Conservation (phyloP, 2,329 filamentous ascomycete species). For the Pseudocercospora vitis region DNA sequence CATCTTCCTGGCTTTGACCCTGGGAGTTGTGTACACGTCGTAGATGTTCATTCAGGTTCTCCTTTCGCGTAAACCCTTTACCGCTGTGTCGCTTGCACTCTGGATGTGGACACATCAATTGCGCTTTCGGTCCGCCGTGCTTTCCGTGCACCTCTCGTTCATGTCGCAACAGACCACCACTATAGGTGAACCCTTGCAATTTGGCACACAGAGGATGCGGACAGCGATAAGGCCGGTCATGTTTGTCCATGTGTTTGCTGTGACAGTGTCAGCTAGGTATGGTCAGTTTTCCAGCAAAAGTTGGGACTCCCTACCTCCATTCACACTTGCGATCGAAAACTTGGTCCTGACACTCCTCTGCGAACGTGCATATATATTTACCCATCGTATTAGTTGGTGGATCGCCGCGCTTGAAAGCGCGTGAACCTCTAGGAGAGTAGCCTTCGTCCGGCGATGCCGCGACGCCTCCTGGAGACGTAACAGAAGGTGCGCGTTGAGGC, state of each 20-base stretch:
- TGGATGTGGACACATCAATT: conserved; percentile 77
- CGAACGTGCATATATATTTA: conserved; percentile 71
- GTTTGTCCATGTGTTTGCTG: conserved; percentile 98
- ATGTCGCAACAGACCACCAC: conserved; percentile 82
- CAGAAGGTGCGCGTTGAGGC: conserved; percentile 16
- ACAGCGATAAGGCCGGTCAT: conserved; percentile 90
- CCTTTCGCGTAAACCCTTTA: conserved; percentile 86
- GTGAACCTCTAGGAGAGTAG: conserved; percentile 26
- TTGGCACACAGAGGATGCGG: conserved; percentile 81
- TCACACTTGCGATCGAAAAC: conserved; percentile 83
- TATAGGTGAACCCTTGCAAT: conserved; percentile 91
- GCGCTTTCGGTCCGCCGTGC: conserved; percentile 83
- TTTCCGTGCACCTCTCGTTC: conserved; percentile 92
- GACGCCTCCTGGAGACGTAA: conserved; percentile 16
- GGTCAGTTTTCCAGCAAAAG: background rate
- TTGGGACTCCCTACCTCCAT: conserved; percentile 73
- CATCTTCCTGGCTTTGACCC: conserved; percentile 23
- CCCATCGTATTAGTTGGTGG: conserved; percentile 66
- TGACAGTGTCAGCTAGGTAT: conserved; percentile 26
- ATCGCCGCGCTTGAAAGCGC: conserved; percentile 43
- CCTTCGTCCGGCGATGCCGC: conserved; percentile 18
- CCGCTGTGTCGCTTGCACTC: conserved; percentile 89
- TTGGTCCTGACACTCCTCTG: conserved; percentile 66
- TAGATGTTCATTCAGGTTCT: conserved; percentile 91
- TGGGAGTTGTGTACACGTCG: conserved; percentile 69